Evolutionary conservation across 1,284 basidiomycete species (phyloP).

Genomic region (Polyporus tsugae): DNA sequence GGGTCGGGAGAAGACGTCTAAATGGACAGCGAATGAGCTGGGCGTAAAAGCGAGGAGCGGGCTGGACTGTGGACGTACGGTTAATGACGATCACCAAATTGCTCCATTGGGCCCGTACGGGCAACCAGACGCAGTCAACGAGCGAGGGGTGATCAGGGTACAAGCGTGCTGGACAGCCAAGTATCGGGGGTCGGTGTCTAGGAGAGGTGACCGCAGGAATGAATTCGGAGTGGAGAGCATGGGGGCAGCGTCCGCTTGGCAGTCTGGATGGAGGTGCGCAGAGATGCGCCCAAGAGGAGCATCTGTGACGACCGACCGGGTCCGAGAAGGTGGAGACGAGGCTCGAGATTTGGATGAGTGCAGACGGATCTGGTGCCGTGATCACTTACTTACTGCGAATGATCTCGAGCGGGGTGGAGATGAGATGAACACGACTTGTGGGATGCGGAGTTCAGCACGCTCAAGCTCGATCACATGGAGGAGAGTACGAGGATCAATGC

Average conservation of each 20-base stretch:
- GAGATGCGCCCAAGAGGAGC: neutral
- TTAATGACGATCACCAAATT: neutral
- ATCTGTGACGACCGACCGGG: neutral
- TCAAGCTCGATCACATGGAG: slow-evolving; percentile 6
- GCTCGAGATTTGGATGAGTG: neutral
- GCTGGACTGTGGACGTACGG: slow-evolving; percentile 1
- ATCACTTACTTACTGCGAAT: neutral
- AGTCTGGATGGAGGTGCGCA: neutral
- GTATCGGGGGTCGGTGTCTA: neutral
- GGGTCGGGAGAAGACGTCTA: neutral
- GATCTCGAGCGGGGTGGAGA: slow-evolving; percentile 4
- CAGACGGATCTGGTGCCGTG: neutral
- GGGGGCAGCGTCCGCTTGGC: neutral
- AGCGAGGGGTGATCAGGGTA: neutral
- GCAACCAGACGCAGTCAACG: neutral
- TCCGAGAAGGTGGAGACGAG: neutral
- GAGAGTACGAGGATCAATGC: neutral
- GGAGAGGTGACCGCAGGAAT: neutral
- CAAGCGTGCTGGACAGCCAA: slow-evolving; percentile 2
- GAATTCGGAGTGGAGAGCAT: neutral
- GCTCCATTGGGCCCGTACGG: neutral
- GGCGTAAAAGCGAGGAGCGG: neutral
- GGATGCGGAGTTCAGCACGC: neutral
- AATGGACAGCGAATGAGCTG: neutral
- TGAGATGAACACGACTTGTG: neutral